Evolutionary conservation across 495 filamentous ascomycete species (phyloP), one percentile per base, ranked within the genome.

Genomic region (Lasiosphaeria ovina): DNA sequence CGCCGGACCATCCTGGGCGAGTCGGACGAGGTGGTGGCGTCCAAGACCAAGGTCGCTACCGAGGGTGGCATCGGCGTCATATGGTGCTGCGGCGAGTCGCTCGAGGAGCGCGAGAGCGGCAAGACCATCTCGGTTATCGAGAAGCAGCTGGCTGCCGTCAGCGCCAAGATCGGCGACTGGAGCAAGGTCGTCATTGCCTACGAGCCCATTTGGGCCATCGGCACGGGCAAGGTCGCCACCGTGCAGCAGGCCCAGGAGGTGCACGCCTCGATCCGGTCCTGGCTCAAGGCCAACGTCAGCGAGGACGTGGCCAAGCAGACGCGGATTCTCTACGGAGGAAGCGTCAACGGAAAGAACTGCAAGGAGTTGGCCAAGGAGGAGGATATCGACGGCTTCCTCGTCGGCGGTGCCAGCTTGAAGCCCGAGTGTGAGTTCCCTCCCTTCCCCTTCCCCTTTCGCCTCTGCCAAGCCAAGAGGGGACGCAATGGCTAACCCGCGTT

Each of bases 121-220:
- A 86, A 89, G 80, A 97, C 94, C 59, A 87, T 96, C 69, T 84
- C 91, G n/a, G 90, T 97, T 58, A 90, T 97, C 61, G 93, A 91
- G 69, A 74, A 74, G 36, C 90, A 94, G 73, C 82, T 94, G 61
- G 77, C 80, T 47, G 89, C 88, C 62, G 84, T 89, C 60, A 79
- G 77, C 67, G 79, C 82, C 57, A 82, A 90, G 71, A 79, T 90
- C 68, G 70, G 91, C 50, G 87, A 97, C 76, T 98, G 94, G 94
- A 81, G 76, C 57, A 95, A 94, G 79, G 86, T 98, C 66, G 93
- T 98, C 74, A 84, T 98, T 68, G 95, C 94, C 67, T 98, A 98
- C 75, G 95, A 98, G 84, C 94, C 94, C 66, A 93, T 98, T 80
- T 98, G 94, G 93, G 95, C 93, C 66, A 98, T 98, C 70, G 94